phyloP scores from a whole-genome alignment of 805 yeast species.

The Ogataea paradorogensis region DNA sequence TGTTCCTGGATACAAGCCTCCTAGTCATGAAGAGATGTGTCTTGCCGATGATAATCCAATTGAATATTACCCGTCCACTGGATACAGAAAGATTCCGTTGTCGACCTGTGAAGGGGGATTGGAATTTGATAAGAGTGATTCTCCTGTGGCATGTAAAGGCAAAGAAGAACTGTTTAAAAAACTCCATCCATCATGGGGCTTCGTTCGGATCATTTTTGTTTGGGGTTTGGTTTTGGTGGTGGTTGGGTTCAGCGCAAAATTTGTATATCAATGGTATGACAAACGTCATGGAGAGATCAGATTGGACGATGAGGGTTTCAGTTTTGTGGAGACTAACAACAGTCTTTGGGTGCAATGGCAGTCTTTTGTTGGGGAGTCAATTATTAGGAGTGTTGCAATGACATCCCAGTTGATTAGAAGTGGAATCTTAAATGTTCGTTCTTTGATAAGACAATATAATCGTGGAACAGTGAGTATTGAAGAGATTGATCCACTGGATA shows the following conservation, averaged over 20 bases:
- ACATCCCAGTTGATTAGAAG: constrained; percentile 17
- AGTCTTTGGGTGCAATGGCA: constrained; percentile 13
- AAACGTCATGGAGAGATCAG: constrained; percentile 74
- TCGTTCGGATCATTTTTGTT: constrained; percentile 41
- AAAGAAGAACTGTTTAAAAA: constrained; percentile 62
- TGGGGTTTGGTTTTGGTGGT: constrained; percentile 53
- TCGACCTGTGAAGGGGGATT: constrained; percentile 82
- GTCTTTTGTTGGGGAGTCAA: constrained; percentile 24
- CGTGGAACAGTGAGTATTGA: neutral
- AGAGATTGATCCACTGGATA: neutral
- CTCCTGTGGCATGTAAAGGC: constrained; percentile 78
- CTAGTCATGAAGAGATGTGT: constrained; percentile 63
- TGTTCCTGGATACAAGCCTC: constrained; percentile 65
- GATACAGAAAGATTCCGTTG: constrained; percentile 78
- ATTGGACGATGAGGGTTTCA: constrained; percentile 54
- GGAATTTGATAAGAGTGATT: constrained; percentile 52
- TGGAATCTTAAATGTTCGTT: constrained; percentile 9
- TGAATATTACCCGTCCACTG: constrained; percentile 79
- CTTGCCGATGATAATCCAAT: constrained; percentile 48
- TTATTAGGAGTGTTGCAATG: constrained; percentile 35
- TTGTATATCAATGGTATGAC: constrained; percentile 21
- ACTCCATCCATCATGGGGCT: constrained; percentile 49
- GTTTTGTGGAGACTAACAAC: constrained; percentile 32
- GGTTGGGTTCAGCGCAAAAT: constrained; percentile 42
- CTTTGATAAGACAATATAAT: neutral